Conservation (phyloP, 306 rosid genomes). For the Datisca glomerata region DNA sequence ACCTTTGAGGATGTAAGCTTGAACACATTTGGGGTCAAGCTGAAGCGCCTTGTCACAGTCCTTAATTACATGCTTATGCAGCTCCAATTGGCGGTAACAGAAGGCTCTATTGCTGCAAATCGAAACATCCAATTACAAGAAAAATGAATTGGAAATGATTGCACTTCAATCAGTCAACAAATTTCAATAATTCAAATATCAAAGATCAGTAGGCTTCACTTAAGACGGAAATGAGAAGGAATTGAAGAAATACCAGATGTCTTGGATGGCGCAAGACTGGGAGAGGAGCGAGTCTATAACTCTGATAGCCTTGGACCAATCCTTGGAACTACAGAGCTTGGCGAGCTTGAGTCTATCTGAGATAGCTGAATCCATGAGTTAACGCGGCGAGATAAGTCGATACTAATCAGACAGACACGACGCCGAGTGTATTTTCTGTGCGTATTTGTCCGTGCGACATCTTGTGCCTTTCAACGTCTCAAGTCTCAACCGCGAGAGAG, state of each 20-base stretch:
- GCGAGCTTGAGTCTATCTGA: constrained; percentile 70
- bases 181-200: background rate
- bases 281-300: constrained; percentile 71
- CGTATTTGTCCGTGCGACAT: too few species aligned
- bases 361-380: constrained; percentile 46
- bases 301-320: constrained; percentile 95
- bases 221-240: constrained; percentile 12
- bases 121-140: background rate
- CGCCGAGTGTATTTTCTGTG: too few species aligned
- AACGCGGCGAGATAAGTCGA: too few species aligned
- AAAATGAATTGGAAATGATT: constrained; percentile 11
- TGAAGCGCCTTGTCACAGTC: constrained; percentile 85
- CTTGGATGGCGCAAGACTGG: constrained; percentile 53
- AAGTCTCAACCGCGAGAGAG: too few species aligned
- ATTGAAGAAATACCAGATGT: constrained; percentile 40
- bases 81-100: constrained; percentile 87
- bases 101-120: constrained; percentile 80
- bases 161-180: constrained; percentile 7
- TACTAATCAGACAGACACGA: too few species aligned
- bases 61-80: constrained; percentile 83
- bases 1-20: constrained; percentile 84
- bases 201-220: constrained; percentile 12
- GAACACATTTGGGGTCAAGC: constrained; percentile 64
- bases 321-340: constrained; percentile 62
- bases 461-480: too few species aligned